A percentile compares a stretch with the other conserved stretches of the same genome.
Conservation (phyloP, 352 stramenopile species). For the Stephanocyclus meneghinianus region DNA sequence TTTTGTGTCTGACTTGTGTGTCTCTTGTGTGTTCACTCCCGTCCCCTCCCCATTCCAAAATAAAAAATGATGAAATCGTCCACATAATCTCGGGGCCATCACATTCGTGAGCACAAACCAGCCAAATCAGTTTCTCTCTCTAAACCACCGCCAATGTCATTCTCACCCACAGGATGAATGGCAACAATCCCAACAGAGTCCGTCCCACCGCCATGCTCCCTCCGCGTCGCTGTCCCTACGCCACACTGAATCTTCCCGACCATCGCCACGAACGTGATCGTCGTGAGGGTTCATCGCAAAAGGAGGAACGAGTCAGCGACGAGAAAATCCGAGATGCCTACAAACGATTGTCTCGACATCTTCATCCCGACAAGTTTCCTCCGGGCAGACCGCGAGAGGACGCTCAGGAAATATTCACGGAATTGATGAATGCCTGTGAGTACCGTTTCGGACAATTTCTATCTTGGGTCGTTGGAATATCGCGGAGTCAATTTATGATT, state of each 20-base stretch:
- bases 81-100: not conserved
- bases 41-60: no score
- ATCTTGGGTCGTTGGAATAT: no score
- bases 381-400: slow-evolving; percentile 28
- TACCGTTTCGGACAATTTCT: not conserved
- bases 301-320: slow-evolving; percentile 14
- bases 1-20: no score
- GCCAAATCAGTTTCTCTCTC: not conserved
- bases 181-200: not conserved
- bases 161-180: not conserved
- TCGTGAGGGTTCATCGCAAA: not conserved
- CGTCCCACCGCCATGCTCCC: not conserved
- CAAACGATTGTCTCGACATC: slow-evolving; percentile 49
- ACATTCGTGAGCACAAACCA: not conserved
- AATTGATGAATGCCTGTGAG: slow-evolving; percentile 53
- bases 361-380: slow-evolving; percentile 62
- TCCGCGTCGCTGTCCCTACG: slow-evolving; percentile 41
- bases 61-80: no score
- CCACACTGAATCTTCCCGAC: slow-evolving; percentile 47
- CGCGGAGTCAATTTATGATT: not conserved
- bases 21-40: no score
- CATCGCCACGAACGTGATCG: not conserved
- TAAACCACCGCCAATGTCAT: no score
- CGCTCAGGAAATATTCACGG: slow-evolving; percentile 53
- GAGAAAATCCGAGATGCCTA: slow-evolving; percentile 55